Evolutionary conservation across 2,329 filamentous ascomycete species (phyloP), one percentile per base, ranked within the genome.

Genomic region (Plectosphaerella plurivora): DNA sequence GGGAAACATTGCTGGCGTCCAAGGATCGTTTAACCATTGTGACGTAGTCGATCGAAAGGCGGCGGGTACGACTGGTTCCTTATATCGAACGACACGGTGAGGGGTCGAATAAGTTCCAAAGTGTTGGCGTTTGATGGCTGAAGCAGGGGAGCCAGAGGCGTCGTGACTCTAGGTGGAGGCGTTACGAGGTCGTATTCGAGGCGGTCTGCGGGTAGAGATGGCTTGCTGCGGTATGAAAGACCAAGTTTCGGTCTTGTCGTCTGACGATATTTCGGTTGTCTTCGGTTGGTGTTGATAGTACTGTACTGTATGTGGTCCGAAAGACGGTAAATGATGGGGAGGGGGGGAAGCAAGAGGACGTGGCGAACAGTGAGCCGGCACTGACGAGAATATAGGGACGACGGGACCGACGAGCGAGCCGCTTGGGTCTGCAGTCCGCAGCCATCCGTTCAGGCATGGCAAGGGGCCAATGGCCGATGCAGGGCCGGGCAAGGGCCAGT

Each of bases 21-120:
- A 66, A 61, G 11, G 66, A 65, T 65, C 71, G 60, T 59, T 74
- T 73, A 33, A 70, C 70, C 71, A 74, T 36, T 48, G 22, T 46
- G 45, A 52, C 53, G 55, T 54, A 46, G 37, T 22, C 8, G n/a
- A 42, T 35, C 6, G n/a, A n/a, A n/a, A n/a, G 39, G 11, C 16
- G 9, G n/a, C 3, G 48, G 48, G 47, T 4, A 5, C 14, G 24
- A 24, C 18, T 20, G 35, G n/a, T 16, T 41, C 15, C 20, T 49
- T 49, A 22, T 41, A 39, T 22, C 33, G 44, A 14, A 20, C 20
- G 18, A 28, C 20, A 18, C 12, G 5, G 47, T 24, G 14, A n/a
- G 41, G 33, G 8, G 11, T 10, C 7, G 37, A 45, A 8, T 20
- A 25, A 22, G 37, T 20, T n/a, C 15, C 37, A 24, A 28, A n/a